Percentiles rank a stretch among this genome's conserved stretches.
These are phyloP conservation scores for Xylariaceae sp. DNA, from an alignment of 2,329 filamentous ascomycete species.

Conservation along the genomic window DNA sequence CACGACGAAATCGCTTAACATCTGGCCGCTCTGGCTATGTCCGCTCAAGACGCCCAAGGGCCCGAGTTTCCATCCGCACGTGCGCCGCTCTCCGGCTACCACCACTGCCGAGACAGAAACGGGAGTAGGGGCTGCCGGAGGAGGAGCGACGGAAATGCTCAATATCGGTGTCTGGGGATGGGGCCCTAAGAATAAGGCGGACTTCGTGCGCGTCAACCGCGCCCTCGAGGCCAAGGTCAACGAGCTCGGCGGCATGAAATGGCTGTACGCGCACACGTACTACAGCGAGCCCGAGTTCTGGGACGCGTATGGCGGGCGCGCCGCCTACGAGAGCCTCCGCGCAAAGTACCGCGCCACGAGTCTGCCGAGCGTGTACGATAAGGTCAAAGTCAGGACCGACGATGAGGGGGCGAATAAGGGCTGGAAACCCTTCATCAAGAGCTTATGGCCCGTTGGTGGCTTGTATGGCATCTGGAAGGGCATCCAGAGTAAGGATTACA, in stretches of 20 bases:
- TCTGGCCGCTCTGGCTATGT: slow-evolving; percentile 67
- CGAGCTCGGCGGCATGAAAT: slow-evolving; percentile 78
- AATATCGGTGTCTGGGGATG: slow-evolving; percentile 82
- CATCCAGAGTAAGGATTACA: slow-evolving; percentile 62
- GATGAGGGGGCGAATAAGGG: slow-evolving; percentile 46
- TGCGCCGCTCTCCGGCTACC: slow-evolving; percentile 40
- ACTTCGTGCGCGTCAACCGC: slow-evolving; percentile 74
- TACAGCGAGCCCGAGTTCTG: slow-evolving; percentile 77
- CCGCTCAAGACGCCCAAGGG: slow-evolving; percentile 55
- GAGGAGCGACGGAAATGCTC: slow-evolving; percentile 50
- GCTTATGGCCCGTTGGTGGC: slow-evolving; percentile 61
- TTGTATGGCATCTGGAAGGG: slow-evolving; percentile 65
- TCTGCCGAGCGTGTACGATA: slow-evolving; percentile 73
- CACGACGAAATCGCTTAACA: slow-evolving; percentile 55
- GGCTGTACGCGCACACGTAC: slow-evolving; percentile 86
- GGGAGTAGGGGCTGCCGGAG: slow-evolving; percentile 13
- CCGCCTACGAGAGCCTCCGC: slow-evolving; percentile 67
- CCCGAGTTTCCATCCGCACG: slow-evolving; percentile 63
- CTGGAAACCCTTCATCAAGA: slow-evolving; percentile 52
- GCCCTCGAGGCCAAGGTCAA: slow-evolving; percentile 72
- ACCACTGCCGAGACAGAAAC: neutral
- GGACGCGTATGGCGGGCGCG: slow-evolving; percentile 62
- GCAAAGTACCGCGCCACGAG: slow-evolving; percentile 65
- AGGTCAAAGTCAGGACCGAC: slow-evolving; percentile 62
- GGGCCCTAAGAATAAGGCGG: slow-evolving; percentile 60